phyloP scores from a whole-genome alignment of 306 rosid genomes.

The Purshia tridentata region DNA sequence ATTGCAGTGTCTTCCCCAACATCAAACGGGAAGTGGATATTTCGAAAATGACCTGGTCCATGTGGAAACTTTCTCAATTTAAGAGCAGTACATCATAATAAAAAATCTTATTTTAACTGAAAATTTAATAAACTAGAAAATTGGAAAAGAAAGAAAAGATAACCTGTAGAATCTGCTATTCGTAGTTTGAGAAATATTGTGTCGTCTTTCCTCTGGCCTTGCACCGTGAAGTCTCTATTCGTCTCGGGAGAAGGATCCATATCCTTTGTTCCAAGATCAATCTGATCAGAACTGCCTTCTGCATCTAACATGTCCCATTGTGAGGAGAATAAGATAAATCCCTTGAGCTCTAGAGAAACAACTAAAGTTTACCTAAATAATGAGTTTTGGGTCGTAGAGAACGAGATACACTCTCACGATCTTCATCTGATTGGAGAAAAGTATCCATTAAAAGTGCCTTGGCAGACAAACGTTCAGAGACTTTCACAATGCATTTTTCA shows the following conservation, averaged over 20 bases:
- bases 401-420: constrained; percentile 49
- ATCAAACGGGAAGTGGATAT: constrained; percentile 95
- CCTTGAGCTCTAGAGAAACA: constrained; percentile 20
- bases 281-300: constrained; percentile 40
- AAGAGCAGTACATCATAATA: not conserved
- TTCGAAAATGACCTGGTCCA: constrained; percentile 67
- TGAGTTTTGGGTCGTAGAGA: constrained; percentile 34
- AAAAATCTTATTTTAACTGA: not conserved
- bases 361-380: constrained; percentile 38
- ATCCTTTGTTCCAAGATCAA: constrained; percentile 30
- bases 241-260: constrained; percentile 41
- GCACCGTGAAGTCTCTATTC: constrained; percentile 67
- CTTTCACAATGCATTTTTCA: constrained; percentile 80
- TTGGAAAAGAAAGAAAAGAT: constrained; percentile 9
- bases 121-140: constrained; percentile 9
- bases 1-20: constrained; percentile 76
- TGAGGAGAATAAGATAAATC: constrained; percentile 22
- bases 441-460: constrained; percentile 80
- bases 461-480: constrained; percentile 76
- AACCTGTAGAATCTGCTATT: constrained; percentile 80
- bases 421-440: constrained; percentile 66
- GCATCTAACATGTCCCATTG: constrained; percentile 34
- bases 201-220: constrained; percentile 82
- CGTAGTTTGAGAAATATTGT: constrained; percentile 83
- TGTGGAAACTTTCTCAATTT: constrained; percentile 15